Percentiles rank a stretch among this genome's conserved stretches.
phyloP scores from a whole-genome alignment of 306 rosid species.

The Hylodesmum podocarpum region DNA sequence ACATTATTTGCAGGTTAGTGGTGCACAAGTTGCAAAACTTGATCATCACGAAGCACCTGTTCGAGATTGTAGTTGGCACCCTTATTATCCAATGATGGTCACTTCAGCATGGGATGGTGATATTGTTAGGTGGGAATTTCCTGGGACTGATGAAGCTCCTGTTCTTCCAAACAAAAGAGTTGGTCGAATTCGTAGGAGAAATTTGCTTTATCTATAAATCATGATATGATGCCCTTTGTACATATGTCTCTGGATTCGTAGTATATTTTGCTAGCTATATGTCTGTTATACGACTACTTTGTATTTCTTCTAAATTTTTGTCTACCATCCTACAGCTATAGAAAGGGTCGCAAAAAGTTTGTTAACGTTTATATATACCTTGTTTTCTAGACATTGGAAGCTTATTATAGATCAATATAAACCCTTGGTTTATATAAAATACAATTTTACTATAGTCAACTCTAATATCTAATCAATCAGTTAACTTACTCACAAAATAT shows the following conservation, averaged over 20 bases:
- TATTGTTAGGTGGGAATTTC: slow-evolving; percentile 57
- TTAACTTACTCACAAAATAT: too few species aligned
- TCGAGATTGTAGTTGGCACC: slow-evolving; percentile 65
- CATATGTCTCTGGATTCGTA: neutral
- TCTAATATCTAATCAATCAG: too few species aligned
- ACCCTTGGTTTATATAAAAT: neutral
- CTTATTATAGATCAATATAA: slow-evolving; percentile 8
- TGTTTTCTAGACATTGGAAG: slow-evolving; percentile 10
- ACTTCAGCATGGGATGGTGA: slow-evolving; percentile 62
- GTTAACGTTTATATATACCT: slow-evolving; percentile 11
- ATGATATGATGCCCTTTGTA: slow-evolving; percentile 18
- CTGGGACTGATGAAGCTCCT: slow-evolving; percentile 35
- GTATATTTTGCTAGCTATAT: slow-evolving; percentile 2
- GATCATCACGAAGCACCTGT: slow-evolving; percentile 52
- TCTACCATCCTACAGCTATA: neutral
- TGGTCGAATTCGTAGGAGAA: slow-evolving; percentile 31
- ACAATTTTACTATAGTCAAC: too few species aligned
- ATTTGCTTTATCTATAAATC: slow-evolving; percentile 14
- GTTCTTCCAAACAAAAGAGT: slow-evolving; percentile 24
- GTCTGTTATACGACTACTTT: neutral
- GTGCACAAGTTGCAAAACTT: slow-evolving; percentile 57
- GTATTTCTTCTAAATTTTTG: neutral
- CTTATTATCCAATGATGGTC: slow-evolving; percentile 46
- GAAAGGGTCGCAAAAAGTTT: slow-evolving; percentile 5
- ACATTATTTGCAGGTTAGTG: slow-evolving; percentile 44